These are phyloP conservation scores for Exophiala sp. DNA, from an alignment of 2,329 filamentous ascomycete genomes.

Conservation along the genomic window DNA sequence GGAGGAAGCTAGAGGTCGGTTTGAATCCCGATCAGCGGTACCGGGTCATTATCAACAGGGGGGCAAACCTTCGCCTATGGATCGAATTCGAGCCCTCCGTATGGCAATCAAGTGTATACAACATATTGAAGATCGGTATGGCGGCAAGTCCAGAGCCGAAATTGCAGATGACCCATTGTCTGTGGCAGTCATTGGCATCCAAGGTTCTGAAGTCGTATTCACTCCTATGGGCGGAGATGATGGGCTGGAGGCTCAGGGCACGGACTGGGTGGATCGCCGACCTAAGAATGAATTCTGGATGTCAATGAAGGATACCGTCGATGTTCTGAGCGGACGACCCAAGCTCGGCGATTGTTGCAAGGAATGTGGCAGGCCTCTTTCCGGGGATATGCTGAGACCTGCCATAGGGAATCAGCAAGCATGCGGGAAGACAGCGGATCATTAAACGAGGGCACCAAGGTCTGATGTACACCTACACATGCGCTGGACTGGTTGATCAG, in stretches of 20 bases:
- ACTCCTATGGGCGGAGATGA: slow-evolving; percentile 59
- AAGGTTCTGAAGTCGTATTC: slow-evolving; percentile 85
- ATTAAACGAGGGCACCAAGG: not conserved
- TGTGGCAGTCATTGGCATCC: slow-evolving; percentile 81
- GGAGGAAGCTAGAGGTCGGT: slow-evolving; percentile 83
- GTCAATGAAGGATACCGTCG: slow-evolving; percentile 69
- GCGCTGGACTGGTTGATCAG: too few species aligned
- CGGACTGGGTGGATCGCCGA: slow-evolving; percentile 86
- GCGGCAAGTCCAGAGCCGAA: slow-evolving; percentile 57
- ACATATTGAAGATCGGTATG: slow-evolving; percentile 70
- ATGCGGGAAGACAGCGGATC: too few species aligned
- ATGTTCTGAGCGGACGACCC: slow-evolving; percentile 72
- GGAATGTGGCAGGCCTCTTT: slow-evolving; percentile 24
- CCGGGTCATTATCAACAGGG: slow-evolving; percentile 94
- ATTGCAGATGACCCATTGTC: slow-evolving; percentile 70
- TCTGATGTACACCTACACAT: not conserved
- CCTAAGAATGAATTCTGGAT: slow-evolving; percentile 84
- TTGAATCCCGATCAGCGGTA: slow-evolving; percentile 86
- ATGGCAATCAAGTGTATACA: slow-evolving; percentile 92
- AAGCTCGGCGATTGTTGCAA: slow-evolving; percentile 29
- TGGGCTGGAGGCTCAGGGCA: slow-evolving; percentile 73
- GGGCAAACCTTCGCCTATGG: slow-evolving; percentile 89
- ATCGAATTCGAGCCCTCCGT: slow-evolving; percentile 83
- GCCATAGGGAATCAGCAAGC: too few species aligned
- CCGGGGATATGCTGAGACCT: slow-evolving; percentile 10